Base-by-base conservation (phyloP, 805 yeast species). In the Candida argentea region DNA sequence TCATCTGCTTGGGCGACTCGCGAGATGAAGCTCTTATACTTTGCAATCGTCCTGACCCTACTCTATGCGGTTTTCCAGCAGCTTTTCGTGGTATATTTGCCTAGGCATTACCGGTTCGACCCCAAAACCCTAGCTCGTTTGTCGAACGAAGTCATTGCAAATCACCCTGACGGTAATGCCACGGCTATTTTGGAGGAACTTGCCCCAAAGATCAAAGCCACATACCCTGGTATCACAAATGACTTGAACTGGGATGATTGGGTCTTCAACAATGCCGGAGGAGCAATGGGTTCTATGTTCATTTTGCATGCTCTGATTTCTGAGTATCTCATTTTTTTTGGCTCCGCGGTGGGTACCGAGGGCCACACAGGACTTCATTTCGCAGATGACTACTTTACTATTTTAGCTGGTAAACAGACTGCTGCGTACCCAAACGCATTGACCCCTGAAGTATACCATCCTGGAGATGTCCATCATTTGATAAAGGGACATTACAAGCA, bases 211-310 rank as follows among this genome's bases (percentile, higher is more conserved):
- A 50, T 87, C 34, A 63, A 75, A 36, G 61, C 52, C 3, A 70
- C 63, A 25, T 91, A 91, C 51, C 94, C 94, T 8, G 75, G 73
- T 5, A 49, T 68, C 40, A 70, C 89, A 55, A 83, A 83, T 55
- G 75, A 74, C 38, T 65, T 79, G 40, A 72, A 76, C 50, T 62
- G 65, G 28, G 80, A 81, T 29, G 89, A 87, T 39, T 91, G 97
- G 97, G 80, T 91, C 28, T 89, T 76, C 71, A 91, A 91, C 69
- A 85, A 84, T 45, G 98, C 98, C 3, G 98, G 98, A 31, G 95
- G 95, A 42, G 97, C 98, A 29, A 91, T 91, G 98, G 91, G 93
- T 14, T 75, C 86, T 31, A 89, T 91, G 97, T 70, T 84, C 43
- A 84, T 91, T 36, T 65, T 89, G 40, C 98, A 91, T 54, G 96